Conservation (phyloP, 2,329 filamentous ascomycete species). For the Ceratocystis variospora region DNA sequence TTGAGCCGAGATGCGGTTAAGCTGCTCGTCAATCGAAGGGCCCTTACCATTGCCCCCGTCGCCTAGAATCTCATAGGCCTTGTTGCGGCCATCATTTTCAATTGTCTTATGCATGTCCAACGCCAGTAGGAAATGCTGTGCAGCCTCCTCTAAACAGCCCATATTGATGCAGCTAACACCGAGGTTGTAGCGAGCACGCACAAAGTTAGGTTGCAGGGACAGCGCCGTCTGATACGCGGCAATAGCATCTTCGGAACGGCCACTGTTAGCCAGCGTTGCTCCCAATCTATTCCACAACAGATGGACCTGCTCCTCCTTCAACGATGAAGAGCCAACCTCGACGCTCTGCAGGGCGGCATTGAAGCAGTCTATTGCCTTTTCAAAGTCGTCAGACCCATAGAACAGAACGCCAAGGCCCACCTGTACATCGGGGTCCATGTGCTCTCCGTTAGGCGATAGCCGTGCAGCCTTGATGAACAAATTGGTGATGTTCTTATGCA, state of each 20-base stretch:
- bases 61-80: constrained; percentile 70
- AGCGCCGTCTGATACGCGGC: constrained; percentile 90
- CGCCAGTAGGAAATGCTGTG: constrained; percentile 80
- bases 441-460: constrained; percentile 76
- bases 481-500: constrained; percentile 82
- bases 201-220: constrained; percentile 84
- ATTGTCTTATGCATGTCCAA: constrained; percentile 92
- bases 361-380: constrained; percentile 98
- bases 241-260: constrained; percentile 88
- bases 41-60: constrained; percentile 29
- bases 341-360: constrained; percentile 75
- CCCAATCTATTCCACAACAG: constrained; percentile 95
- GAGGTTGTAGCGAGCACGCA: constrained; percentile 90
- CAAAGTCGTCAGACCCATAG: constrained; percentile 94
- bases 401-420: constrained; percentile 93
- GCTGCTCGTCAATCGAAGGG: constrained; percentile 47
- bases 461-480: constrained; percentile 88
- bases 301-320: constrained; percentile 75
- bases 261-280: constrained; percentile 88
- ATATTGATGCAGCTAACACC: constrained; percentile 97
- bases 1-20: constrained; percentile 81
- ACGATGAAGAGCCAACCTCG: constrained; percentile 61
- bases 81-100: constrained; percentile 69
- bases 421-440: constrained; percentile 97
- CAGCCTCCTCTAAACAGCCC: constrained; percentile 84